Percentiles rank a stretch among this genome's conserved stretches.
These are phyloP conservation scores for Graphilbum sp. DNA, from an alignment of 2,329 filamentous ascomycete genomes.

Conservation along the genomic window DNA sequence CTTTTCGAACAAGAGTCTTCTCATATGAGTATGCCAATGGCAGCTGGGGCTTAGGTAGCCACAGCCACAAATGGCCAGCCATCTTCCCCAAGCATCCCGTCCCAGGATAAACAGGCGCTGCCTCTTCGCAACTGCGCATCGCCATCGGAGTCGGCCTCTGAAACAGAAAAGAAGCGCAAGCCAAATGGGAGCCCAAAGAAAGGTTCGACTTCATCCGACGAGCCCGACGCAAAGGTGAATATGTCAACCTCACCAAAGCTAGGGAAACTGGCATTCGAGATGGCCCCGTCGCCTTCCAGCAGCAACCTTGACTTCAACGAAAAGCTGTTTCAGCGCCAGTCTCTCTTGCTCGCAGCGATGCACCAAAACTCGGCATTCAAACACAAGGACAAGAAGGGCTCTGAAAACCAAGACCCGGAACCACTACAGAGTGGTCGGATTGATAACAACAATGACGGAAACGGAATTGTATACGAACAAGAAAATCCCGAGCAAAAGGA, in stretches of 20 bases:
- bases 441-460: no score
- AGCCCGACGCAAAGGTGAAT: neutral
- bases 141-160: neutral
- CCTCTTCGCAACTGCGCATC: neutral
- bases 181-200: neutral
- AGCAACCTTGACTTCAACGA: constrained; percentile 7
- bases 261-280: constrained; percentile 8
- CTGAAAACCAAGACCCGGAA: neutral
- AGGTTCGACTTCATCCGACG: neutral
- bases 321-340: constrained; percentile 9
- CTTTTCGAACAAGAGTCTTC: neutral
- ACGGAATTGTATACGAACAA: no score
- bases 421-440: no score
- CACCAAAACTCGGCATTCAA: constrained; percentile 4
- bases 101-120: neutral
- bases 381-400: no score
- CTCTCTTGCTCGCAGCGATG: constrained; percentile 8
- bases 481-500: no score
- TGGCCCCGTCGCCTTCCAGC: constrained; percentile 6
- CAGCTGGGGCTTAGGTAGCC: constrained; percentile 2
- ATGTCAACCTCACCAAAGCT: constrained; percentile 3
- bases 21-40: neutral
- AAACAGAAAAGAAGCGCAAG: neutral
- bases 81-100: neutral
- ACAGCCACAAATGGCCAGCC: neutral